Percentiles rank a stretch among this genome's conserved stretches.
Conservation (phyloP, 495 filamentous ascomycete genomes). For the Penicillium arizonense region DNA sequence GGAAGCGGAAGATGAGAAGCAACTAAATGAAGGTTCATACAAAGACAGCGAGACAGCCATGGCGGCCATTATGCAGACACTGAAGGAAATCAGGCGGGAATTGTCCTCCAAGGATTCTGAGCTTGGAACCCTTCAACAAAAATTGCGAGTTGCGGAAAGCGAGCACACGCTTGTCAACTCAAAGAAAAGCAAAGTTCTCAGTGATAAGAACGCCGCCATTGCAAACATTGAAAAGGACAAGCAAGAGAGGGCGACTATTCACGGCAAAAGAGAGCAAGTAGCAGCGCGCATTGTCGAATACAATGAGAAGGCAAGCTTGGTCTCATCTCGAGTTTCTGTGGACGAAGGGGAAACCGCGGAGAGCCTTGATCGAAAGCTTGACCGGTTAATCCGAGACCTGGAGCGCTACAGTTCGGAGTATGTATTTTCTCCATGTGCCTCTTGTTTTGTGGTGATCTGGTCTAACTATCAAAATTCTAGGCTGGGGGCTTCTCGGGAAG, state of each 20-base stretch:
- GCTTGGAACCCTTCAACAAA: constrained; percentile 38
- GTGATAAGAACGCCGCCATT: constrained; percentile 65
- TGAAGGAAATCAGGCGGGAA: constrained; percentile 40
- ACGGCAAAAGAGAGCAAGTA: constrained; percentile 45
- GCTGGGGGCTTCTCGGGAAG: constrained; percentile 64
- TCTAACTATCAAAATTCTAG: constrained; percentile 32
- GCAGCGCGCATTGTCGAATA: constrained; percentile 50
- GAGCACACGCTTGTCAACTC: constrained; percentile 52
- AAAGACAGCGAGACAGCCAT: constrained; percentile 53
- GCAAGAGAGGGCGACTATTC: constrained; percentile 40
- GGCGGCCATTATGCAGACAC: constrained; percentile 42
- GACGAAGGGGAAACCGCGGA: constrained; percentile 63
- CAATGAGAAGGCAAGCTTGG: constrained; percentile 52
- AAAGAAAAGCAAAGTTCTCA: constrained; percentile 52
- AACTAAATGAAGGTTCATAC: constrained; percentile 44
- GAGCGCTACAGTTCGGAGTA: constrained; percentile 48
- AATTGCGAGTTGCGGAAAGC: constrained; percentile 55
- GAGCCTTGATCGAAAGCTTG: constrained; percentile 63
- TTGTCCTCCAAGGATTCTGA: constrained; percentile 39
- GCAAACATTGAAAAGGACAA: constrained; percentile 49
- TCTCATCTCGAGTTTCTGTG: constrained; percentile 64
- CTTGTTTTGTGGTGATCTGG: not conserved
- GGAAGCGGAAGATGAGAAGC: constrained; percentile 51
- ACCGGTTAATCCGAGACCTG: constrained; percentile 56
- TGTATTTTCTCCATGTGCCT: constrained; percentile 13